Conservation (phyloP, 179 eudicot species). For the Beta corolliflora region DNA sequence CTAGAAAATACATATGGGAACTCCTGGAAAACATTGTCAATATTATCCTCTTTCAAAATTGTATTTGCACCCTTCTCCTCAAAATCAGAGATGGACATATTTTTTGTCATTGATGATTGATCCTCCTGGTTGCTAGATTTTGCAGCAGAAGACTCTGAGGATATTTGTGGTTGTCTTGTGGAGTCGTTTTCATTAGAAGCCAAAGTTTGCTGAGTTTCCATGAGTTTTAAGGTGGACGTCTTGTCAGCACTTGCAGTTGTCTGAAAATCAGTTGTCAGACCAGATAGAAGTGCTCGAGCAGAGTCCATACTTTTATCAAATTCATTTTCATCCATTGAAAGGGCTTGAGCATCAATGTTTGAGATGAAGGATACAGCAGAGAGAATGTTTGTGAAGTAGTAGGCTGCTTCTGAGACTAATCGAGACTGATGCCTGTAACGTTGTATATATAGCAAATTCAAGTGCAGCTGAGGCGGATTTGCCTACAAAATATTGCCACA, state of each 20-base stretch:
- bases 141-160: slow-evolving; percentile 36
- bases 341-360: slow-evolving; percentile 71
- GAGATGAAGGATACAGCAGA: slow-evolving; percentile 86
- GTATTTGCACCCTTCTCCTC: slow-evolving; percentile 80
- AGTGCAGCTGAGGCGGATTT: slow-evolving; percentile 92
- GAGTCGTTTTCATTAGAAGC: slow-evolving; percentile 37
- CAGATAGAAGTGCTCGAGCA: slow-evolving; percentile 70
- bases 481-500: slow-evolving; percentile 52
- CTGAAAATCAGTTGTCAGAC: slow-evolving; percentile 56
- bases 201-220: slow-evolving; percentile 37
- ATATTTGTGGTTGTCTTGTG: slow-evolving; percentile 27
- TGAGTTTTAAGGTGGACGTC: slow-evolving; percentile 31
- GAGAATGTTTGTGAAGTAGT: slow-evolving; percentile 93
- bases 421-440: slow-evolving; percentile 84
- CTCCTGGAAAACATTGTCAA: slow-evolving; percentile 48
- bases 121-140: slow-evolving; percentile 43
- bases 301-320: slow-evolving; percentile 83
- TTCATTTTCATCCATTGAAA: slow-evolving; percentile 88
- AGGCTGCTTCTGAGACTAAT: slow-evolving; percentile 85
- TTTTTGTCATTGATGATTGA: slow-evolving; percentile 34
- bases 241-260: slow-evolving; percentile 36
- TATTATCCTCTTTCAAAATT: slow-evolving; percentile 64
- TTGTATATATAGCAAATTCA: slow-evolving; percentile 86
- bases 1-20: slow-evolving; percentile 80
- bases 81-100: slow-evolving; percentile 68